A percentile compares a stretch with the other conserved stretches of the same genome.
Conservation (phyloP, 2,329 filamentous ascomycete genomes). For the Zasmidium angulare region DNA sequence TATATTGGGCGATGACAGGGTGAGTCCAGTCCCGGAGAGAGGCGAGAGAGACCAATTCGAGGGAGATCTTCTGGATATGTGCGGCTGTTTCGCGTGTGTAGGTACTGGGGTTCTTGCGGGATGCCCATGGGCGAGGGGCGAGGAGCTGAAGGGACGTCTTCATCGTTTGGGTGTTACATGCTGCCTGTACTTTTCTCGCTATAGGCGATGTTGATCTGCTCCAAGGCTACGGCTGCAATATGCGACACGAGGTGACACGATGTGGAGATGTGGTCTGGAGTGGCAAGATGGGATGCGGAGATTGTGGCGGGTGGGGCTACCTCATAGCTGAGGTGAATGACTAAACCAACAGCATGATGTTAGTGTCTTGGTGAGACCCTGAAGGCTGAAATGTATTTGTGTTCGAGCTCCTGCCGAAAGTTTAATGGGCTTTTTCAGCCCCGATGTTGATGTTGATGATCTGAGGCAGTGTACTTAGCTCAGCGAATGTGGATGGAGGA, state of each 20-base stretch:
- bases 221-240: not conserved
- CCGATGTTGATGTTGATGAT: not conserved
- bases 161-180: slow-evolving; percentile 3
- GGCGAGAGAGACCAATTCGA: slow-evolving; percentile 7
- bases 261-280: not conserved
- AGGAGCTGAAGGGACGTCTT: slow-evolving; percentile 14
- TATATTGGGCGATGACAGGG: not conserved
- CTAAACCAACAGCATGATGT: not conserved
- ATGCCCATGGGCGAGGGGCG: slow-evolving; percentile 15
- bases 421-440: not conserved
- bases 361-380: not conserved
- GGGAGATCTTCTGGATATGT: slow-evolving; percentile 5
- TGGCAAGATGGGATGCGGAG: not conserved
- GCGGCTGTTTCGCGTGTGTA: slow-evolving; percentile 10
- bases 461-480: too few species aligned
- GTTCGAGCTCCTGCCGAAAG: not conserved
- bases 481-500: too few species aligned
- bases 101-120: slow-evolving; percentile 4
- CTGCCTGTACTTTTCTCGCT: too few species aligned
- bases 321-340: not conserved
- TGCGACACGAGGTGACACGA: too few species aligned
- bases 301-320: not conserved
- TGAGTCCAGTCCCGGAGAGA: slow-evolving; percentile 12
- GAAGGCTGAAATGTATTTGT: not conserved
- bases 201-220: too few species aligned